These are phyloP conservation scores for Solanum appendiculatum DNA, from an alignment of 257 asterid species.

Conservation along the genomic window DNA sequence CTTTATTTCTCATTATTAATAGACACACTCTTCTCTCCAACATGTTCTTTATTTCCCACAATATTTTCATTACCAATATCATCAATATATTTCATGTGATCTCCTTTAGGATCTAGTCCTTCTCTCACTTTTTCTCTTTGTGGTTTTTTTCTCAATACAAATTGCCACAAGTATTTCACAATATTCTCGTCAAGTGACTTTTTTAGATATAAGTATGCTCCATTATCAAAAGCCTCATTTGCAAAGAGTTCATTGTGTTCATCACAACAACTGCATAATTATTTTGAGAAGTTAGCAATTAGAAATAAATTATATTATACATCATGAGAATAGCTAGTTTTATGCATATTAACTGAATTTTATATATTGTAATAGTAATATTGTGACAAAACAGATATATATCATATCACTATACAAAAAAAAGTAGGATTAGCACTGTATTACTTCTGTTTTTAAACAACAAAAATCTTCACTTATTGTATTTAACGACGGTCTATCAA, in stretches of 20 bases:
- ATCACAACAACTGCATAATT: neutral
- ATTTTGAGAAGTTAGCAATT: neutral
- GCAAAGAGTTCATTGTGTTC: neutral
- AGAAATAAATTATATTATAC: neutral
- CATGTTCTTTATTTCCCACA: neutral
- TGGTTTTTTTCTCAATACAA: neutral
- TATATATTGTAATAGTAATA: neutral
- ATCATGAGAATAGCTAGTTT: neutral
- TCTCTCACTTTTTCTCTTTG: neutral
- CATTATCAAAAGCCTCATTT: neutral
- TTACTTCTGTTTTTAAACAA: neutral
- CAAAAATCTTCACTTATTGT: neutral
- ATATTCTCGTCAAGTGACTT: neutral
- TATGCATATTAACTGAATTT: neutral
- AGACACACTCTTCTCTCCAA: neutral
- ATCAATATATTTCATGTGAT: neutral
- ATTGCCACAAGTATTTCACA: neutral
- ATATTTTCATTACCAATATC: no score
- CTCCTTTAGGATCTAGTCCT: neutral
- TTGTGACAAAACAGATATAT: neutral
- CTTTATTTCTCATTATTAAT: neutral
- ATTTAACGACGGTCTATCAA: neutral
- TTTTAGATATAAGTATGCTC: neutral
- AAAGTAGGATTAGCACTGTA: neutral
- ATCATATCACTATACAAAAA: neutral